Evolutionary conservation across 2,329 filamentous ascomycete species (phyloP).

Genomic region (Pseudovirgaria hyperparasitica): DNA sequence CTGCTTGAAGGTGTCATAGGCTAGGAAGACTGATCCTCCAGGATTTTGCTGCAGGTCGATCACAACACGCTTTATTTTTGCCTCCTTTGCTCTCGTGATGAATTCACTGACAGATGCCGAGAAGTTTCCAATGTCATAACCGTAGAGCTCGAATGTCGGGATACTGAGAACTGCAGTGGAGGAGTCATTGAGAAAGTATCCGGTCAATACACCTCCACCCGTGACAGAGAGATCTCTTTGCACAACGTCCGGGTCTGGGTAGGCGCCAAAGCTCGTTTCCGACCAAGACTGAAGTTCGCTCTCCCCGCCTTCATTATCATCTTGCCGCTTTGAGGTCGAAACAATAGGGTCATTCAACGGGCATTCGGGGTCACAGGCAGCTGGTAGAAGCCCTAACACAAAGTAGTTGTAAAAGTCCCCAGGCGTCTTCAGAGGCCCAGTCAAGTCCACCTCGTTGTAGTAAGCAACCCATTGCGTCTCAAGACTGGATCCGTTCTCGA

Average conservation of each 20-base stretch:
- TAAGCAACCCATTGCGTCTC: conserved; percentile 9
- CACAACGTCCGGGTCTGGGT: conserved; percentile 11
- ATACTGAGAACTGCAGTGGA: conserved; percentile 31
- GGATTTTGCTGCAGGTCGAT: conserved; percentile 48
- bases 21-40: conserved; percentile 33
- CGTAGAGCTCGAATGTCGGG: conserved; percentile 20
- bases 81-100: conserved; percentile 28
- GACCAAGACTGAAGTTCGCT: conserved; percentile 8
- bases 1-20: conserved; percentile 29
- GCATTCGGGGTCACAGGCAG: conserved; percentile 5
- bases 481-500: conserved; percentile 11
- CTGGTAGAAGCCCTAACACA: conserved; percentile 19
- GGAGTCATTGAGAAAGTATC: conserved; percentile 28
- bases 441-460: conserved; percentile 9
- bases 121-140: conserved; percentile 10
- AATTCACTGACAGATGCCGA: conserved; percentile 27
- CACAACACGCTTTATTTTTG: conserved; percentile 43
- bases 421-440: conserved; percentile 22
- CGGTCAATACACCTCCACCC: conserved; percentile 18
- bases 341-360: no score
- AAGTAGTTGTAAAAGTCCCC: conserved; percentile 35
- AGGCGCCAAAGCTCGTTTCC: conserved; percentile 9
- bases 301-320: not conserved
- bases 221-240: conserved; percentile 11
- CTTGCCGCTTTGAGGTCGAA: no score